Base-by-base conservation (phyloP, 768 basidiomycete genomes). In the Termitomyces sp. region DNA sequence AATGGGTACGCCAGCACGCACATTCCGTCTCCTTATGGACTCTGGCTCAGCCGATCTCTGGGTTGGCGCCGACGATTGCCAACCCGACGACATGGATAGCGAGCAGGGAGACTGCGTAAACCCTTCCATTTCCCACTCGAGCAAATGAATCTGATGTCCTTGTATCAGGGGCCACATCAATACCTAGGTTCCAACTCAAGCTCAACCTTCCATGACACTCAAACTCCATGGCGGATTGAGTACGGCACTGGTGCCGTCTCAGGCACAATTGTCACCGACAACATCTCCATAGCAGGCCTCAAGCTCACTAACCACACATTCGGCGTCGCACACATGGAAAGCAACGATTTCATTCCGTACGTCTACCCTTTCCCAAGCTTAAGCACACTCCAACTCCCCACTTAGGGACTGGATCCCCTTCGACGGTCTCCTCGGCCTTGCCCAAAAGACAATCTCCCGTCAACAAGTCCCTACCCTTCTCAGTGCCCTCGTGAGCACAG, bases 31-130 rank as follows among this genome's bases (percentile, higher is more conserved):
- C 38, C 64, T 86, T 18, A 76, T 87, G 72, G 85, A 86, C 64
- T 78, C 80, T 2, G 85, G 86, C 22, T 83, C 82, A 5, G 78
- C 82, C 0, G 85, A 87, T 64, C 72, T 82, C 50, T 85, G 84
- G 82, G 80, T 82, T 27, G 73, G 71, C 3, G 69, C 74, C 16
- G 79, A 81, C 56, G 66, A 64, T 18, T 84, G 83, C 54, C 66
- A 65, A 18, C 66, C 66, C 20, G 60, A 67, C 27, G 60, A 61
- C 18, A 70, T 68, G 3, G 46, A 41, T 15, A 42, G 40, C 22
- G 56, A 56, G 20, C 41, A 52, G 20, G 47, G 38, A 36, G 50
- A 54, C 15, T 64, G 63, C 49, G 63, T 63, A 54, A 7, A 59
- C 43, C 18, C 5, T 50, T 7, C 22, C 16, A 15, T 47, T 32